Conservation (phyloP, 192 early-diverging fungal species). For the Gigaspora rosea region DNA sequence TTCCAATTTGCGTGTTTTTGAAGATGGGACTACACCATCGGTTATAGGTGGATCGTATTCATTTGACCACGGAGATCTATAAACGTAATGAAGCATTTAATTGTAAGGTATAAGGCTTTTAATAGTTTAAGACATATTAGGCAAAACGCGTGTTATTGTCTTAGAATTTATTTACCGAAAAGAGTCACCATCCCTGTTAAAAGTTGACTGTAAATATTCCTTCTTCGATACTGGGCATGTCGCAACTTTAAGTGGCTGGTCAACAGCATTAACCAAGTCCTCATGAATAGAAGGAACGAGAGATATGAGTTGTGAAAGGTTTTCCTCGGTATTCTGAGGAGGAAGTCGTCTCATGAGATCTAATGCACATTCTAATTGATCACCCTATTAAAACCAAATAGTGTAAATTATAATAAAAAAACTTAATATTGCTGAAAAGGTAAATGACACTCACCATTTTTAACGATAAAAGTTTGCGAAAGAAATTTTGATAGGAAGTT, state of each 20-base stretch:
- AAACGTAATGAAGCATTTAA: background rate
- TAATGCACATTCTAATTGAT: slow-evolving; percentile 85
- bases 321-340: slow-evolving; percentile 87
- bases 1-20: slow-evolving; percentile 86
- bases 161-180: slow-evolving; percentile 64
- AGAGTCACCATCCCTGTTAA: slow-evolving; percentile 95
- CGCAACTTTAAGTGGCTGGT: slow-evolving; percentile 87
- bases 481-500: background rate
- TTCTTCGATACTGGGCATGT: slow-evolving; percentile 69
- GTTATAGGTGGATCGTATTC: slow-evolving; percentile 85
- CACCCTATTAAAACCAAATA: slow-evolving; percentile 8
- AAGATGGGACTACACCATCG: slow-evolving; percentile 79
- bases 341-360: slow-evolving; percentile 97
- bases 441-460: slow-evolving; percentile 24
- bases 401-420: background rate
- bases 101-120: background rate
- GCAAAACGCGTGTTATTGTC: background rate
- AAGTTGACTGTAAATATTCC: slow-evolving; percentile 91
- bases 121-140: background rate
- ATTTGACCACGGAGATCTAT: slow-evolving; percentile 95
- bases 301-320: slow-evolving; percentile 79
- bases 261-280: slow-evolving; percentile 87
- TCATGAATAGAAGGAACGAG: slow-evolving; percentile 86
- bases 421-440: background rate
- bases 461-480: slow-evolving; percentile 19